Evolutionary conservation across 2,329 filamentous ascomycete genomes (phyloP).

Genomic region (Sporothrix brunneoviolacea): DNA sequence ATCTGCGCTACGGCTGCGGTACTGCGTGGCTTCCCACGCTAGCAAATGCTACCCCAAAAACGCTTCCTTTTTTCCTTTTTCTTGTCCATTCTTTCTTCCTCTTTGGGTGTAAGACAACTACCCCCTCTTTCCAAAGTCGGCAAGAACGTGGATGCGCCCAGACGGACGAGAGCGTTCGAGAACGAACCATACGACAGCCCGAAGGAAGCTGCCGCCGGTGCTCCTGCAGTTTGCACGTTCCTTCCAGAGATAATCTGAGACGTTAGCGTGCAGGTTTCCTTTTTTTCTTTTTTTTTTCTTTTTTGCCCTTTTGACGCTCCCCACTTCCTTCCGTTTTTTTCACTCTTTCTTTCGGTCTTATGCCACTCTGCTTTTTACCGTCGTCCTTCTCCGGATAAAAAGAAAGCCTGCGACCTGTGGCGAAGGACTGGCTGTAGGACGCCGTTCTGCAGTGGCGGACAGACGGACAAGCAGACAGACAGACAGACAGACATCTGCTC

Average conservation of each 20-base stretch:
- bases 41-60: not conserved
- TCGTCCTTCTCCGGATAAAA: not conserved
- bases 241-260: not conserved
- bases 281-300: not conserved
- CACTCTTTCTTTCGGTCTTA: no score
- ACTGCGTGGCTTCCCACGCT: no score
- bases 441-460: not conserved
- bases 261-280: not conserved
- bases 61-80: no score
- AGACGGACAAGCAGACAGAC: no score
- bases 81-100: no score
- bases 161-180: no score
- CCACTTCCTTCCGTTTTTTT: not conserved
- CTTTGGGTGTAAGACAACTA: not conserved
- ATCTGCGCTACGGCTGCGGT: no score
- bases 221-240: no score
- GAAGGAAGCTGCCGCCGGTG: no score
- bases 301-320: not conserved
- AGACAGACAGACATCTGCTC: no score
- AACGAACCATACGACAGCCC: no score
- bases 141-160: conserved; percentile 10
- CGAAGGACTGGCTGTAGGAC: conserved; percentile 6
- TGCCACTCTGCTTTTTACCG: no score
- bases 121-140: conserved; percentile 12
- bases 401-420: not conserved